Base-by-base conservation (phyloP, 2,329 filamentous ascomycete species). In the Nemania sp. region DNA sequence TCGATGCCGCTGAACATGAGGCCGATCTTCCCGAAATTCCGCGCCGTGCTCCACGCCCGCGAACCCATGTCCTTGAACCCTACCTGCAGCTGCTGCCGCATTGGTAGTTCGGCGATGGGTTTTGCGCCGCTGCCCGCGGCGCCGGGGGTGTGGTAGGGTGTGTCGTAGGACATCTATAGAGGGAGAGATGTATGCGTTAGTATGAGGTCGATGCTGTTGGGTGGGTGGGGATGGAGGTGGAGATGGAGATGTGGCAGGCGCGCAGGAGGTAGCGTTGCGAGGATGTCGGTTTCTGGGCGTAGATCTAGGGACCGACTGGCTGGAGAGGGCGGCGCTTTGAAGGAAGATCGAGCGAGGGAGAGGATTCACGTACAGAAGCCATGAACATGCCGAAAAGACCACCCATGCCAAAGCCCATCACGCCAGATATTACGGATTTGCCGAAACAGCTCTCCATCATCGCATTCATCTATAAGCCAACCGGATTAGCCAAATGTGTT, bases 311-410 rank as follows among this genome's bases (percentile, higher is more conserved):
- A n/a, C n/a, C n/a, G n/a, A n/a, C n/a, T n/a, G n/a, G n/a, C n/a
- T n/a, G n/a, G 3, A 17, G 12, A 23, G 12, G 17, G 8, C 14
- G 11, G 5, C 6, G 1, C 15, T 20, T 12, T 7, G 3, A 17
- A n/a, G 17, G 15, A n/a, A 19, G 28, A 15, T 3, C 1, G 30
- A 26, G 41, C n/a, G n/a, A 9, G 15, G 19, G 20, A 17, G 36
- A 8, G 7, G 26, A 26, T 24, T 20, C 6, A 78, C 88, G 60
- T 85, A 96, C 91, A 68, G 90, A 94, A 55, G 92, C 91, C 93
- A 97, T 99, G 79, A 99, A 99, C 66, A 97, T 82, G 64, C 94
- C 94, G 65, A 99, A 99, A 37, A 95, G 79, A 66, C 91, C 94
- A 59, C 94, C 94, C 62, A 99, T 86, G 31, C 87, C 94, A 67